Base-by-base conservation (phyloP, 108 stramenopile genomes). In the Nitzschia putrida region DNA sequence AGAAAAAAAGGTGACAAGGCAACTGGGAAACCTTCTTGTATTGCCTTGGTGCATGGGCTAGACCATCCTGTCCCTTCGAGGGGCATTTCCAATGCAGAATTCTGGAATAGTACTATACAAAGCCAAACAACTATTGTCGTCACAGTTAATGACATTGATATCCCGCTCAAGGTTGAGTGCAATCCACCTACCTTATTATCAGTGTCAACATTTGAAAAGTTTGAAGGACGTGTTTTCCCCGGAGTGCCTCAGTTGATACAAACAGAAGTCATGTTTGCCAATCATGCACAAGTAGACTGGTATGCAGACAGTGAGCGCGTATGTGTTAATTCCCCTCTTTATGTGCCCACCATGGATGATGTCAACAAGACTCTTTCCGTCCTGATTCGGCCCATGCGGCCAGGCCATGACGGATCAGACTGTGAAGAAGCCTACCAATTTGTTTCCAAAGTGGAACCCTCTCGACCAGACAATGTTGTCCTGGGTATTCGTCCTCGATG, bases 171-270 rank as follows among this genome's bases (percentile, higher is more conserved):
- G 8, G 65, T 88, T 18, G 74, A 76, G 52, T 68, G 61, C 7
- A 84, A 81, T 60, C 85, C 85, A 39, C 89, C 89, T 2, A 78
- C 83, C 14, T 71, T 90, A 22, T 49, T 82, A 0, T 41, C 68
- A 0, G 81, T 88, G 0, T 16, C 74, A 42, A 86, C 85, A 22
- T 92, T 89, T 71, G 86, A 85, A 53, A 71, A 76, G 0, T 88
- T 89, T 64, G 68, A 57, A 7, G 54, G 67, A 22, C 60, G 75
- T 12, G 26, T 92, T 20, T 92, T 86, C 61, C 73, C 63, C 8
- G 72, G 71, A 4, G 82, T 87, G 0, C 84, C 86, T 8, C n/a
- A 89, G 0, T 77, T 83, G 2, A 57, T 92, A 4, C 63, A 82
- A 23, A 69, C 69, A 5, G 60, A 64, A 23, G 40, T 60, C 11